Evolutionary conservation across 163 green algal genomes (phyloP).

Genomic region (Chlamydomonas reinhardtii): DNA sequence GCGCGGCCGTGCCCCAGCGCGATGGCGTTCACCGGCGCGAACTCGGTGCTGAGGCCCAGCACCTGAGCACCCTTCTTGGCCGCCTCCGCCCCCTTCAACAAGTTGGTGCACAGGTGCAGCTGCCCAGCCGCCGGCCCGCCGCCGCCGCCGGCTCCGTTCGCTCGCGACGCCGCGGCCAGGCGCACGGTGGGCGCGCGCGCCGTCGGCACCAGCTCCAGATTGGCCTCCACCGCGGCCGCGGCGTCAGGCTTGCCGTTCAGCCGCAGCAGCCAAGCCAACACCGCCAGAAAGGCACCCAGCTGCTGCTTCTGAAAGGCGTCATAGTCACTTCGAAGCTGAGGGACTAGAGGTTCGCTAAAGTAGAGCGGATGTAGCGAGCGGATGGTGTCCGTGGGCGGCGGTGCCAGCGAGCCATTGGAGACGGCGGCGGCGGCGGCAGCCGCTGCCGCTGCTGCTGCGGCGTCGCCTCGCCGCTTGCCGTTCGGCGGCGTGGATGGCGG

Average conservation of each 20-base stretch:
- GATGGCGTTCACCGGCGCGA: constrained; percentile 56
- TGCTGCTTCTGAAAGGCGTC: constrained; percentile 58
- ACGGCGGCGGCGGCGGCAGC: not conserved
- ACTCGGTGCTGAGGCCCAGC: constrained; percentile 56
- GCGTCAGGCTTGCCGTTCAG: constrained; percentile 39
- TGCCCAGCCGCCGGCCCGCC: not conserved
- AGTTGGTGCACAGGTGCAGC: constrained; percentile 44
- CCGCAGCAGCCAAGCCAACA: constrained; percentile 58
- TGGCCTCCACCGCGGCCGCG: constrained; percentile 27
- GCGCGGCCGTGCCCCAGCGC: constrained; percentile 56
- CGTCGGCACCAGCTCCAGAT: constrained; percentile 46
- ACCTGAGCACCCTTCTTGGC: constrained; percentile 55
- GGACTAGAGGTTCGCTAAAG: constrained; percentile 56
- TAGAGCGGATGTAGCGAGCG: constrained; percentile 58
- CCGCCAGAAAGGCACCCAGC: constrained; percentile 54
- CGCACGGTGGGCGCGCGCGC: not conserved
- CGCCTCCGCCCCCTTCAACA: constrained; percentile 62
- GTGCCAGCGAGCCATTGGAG: not conserved
- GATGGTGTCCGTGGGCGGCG: constrained; percentile 43
- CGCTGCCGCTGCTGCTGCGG: not conserved
- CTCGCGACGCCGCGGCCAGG: not conserved
- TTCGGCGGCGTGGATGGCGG: constrained; percentile 3
- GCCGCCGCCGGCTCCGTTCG: not conserved
- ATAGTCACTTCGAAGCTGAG: constrained; percentile 27
- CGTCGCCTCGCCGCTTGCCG: constrained; percentile 3